Conservation (phyloP, 2,329 filamentous ascomycete genomes). For the Colletotrichum nymphaeae region DNA sequence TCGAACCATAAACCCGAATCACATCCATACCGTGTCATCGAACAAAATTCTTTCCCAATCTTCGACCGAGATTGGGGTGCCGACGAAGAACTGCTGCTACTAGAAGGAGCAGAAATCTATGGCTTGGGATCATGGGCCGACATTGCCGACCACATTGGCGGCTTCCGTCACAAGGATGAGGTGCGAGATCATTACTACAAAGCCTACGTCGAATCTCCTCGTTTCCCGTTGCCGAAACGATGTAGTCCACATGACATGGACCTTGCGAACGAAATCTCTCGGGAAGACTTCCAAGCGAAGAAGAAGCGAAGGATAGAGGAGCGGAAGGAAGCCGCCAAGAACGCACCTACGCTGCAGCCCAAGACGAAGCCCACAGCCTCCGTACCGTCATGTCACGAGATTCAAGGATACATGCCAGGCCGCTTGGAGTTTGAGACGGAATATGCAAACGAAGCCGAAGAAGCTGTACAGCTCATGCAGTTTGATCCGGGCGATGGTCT, state of each 20-base stretch:
- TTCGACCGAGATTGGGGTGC: conserved; percentile 96
- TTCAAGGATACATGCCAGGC: conserved; percentile 98
- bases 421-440: conserved; percentile 98
- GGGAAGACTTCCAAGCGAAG: conserved; percentile 91
- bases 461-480: conserved; percentile 97
- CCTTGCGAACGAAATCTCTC: conserved; percentile 82
- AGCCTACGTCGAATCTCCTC: conserved; percentile 85
- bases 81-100: conserved; percentile 91
- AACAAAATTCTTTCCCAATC: conserved; percentile 98
- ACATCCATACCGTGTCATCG: conserved; percentile 92
- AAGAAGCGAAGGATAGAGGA: conserved; percentile 96
- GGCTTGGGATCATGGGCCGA: conserved; percentile 97
- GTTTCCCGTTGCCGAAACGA: conserved; percentile 87
- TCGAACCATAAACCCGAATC: conserved; percentile 88
- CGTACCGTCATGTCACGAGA: conserved; percentile 96
- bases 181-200: conserved; percentile 93
- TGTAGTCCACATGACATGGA: conserved; percentile 86
- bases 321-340: conserved; percentile 87
- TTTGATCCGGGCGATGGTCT: conserved; percentile 96
- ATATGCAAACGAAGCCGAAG: conserved; percentile 97
- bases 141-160: conserved; percentile 97
- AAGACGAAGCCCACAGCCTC: conserved; percentile 97
- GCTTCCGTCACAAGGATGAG: conserved; percentile 93
- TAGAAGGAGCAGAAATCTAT: conserved; percentile 96
- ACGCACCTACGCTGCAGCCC: conserved; percentile 83